phyloP scores from a whole-genome alignment of 768 basidiomycete genomes.

The Trametopsis cervina region DNA sequence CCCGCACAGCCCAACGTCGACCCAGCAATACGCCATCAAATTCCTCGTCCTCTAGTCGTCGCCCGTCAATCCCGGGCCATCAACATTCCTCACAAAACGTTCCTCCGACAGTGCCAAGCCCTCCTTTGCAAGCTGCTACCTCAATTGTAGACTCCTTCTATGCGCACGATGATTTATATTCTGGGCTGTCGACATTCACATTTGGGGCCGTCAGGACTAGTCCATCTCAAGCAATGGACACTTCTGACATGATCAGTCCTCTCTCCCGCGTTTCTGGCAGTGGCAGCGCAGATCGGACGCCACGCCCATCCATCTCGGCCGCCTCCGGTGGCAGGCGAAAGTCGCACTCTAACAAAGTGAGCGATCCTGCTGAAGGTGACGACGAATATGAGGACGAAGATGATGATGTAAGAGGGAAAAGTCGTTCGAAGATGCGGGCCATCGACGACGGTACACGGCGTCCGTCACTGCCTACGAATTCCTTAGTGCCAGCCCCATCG shows the following conservation, averaged over 20 bases:
- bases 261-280: conserved; percentile 24
- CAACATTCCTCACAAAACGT: background rate
- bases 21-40: conserved; percentile 17
- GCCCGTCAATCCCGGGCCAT: conserved; percentile 14
- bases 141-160: conserved; percentile 1
- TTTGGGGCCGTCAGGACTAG: conserved; percentile 30
- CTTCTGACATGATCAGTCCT: conserved; percentile 30
- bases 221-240: conserved; percentile 18
- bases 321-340: conserved; percentile 14
- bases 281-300: conserved; percentile 34
- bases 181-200: conserved; percentile 33
- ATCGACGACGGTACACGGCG: conserved; percentile 35
- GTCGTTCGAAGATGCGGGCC: conserved; percentile 35
- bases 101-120: background rate
- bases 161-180: conserved; percentile 28
- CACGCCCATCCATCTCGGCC: conserved; percentile 35
- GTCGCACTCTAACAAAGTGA: conserved; percentile 30
- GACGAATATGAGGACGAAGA: conserved; percentile 32
- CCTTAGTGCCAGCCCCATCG: conserved; percentile 11
- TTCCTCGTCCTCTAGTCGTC: conserved; percentile 5
- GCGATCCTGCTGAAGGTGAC: conserved; percentile 23
- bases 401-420: conserved; percentile 24
- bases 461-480: conserved; percentile 34
- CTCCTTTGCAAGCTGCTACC: background rate
- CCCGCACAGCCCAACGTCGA: conserved; percentile 12